Percentiles rank a stretch among this genome's conserved stretches.
Evolutionary conservation across 257 asterid genomes (phyloP).

Genomic region (Mentha longifolia): DNA sequence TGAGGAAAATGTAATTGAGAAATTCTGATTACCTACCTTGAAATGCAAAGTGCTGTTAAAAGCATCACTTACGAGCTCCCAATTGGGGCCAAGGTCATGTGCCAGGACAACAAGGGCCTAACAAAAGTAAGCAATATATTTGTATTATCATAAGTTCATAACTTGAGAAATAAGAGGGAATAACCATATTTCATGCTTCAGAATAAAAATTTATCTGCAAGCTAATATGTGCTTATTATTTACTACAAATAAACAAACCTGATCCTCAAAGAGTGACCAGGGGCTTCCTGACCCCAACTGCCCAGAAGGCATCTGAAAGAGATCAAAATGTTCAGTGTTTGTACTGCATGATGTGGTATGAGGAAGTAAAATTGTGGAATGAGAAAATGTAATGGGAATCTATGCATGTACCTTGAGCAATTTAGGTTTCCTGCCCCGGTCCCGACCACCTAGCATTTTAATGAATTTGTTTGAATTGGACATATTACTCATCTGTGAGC

Average conservation of each 20-base stretch:
- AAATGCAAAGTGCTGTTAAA: constrained; percentile 83
- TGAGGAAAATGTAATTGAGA: constrained; percentile 21
- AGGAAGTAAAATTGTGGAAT: constrained; percentile 20
- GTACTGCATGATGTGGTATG: constrained; percentile 19
- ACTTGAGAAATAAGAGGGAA: constrained; percentile 23
- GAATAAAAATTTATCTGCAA: background rate
- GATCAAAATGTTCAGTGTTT: constrained; percentile 36
- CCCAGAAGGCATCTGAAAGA: constrained; percentile 69
- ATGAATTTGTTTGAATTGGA: constrained; percentile 70
- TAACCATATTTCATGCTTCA: constrained; percentile 26
- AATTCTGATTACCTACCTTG: constrained; percentile 64
- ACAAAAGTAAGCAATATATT: constrained; percentile 28
- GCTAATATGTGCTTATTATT: constrained; percentile 23
- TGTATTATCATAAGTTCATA: constrained; percentile 15
- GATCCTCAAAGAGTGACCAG: constrained; percentile 93
- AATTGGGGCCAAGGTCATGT: constrained; percentile 96
- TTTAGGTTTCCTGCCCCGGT: constrained; percentile 82
- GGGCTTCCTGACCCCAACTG: constrained; percentile 75
- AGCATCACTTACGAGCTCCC: constrained; percentile 99
- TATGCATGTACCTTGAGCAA: constrained; percentile 64
- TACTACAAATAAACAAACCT: constrained; percentile 53
- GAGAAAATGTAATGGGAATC: constrained; percentile 22
- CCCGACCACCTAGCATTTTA: constrained; percentile 82
- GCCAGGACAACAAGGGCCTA: constrained; percentile 97
- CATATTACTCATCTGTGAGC: constrained; percentile 92